phyloP scores from a whole-genome alignment of 768 basidiomycete genomes.

The Boletellus ananiceps region DNA sequence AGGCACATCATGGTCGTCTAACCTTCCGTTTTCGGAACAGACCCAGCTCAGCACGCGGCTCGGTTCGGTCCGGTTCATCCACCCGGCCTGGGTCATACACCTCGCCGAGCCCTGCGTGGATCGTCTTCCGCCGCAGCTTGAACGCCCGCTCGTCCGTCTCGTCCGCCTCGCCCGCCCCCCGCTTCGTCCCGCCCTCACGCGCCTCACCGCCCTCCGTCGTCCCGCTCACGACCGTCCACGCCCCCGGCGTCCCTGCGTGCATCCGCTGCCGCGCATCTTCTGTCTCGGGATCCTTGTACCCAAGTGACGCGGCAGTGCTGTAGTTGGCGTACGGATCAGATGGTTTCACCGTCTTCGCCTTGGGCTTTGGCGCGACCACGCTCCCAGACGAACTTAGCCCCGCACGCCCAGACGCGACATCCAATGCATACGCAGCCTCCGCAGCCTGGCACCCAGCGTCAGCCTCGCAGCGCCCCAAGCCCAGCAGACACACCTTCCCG shows the following conservation, averaged over 20 bases:
- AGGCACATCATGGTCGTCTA: neutral
- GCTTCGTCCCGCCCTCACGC: conserved; percentile 26
- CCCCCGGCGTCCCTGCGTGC: conserved; percentile 67
- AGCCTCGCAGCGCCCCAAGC: neutral
- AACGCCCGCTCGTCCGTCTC: conserved; percentile 53
- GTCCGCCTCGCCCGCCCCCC: conserved; percentile 38
- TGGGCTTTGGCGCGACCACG: conserved; percentile 28
- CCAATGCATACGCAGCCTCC: conserved; percentile 71
- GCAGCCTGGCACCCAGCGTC: conserved; percentile 52
- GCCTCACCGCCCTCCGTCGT: neutral
- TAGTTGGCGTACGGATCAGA: conserved; percentile 78
- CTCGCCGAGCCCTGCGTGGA: conserved; percentile 58
- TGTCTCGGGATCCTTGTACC: conserved; percentile 72
- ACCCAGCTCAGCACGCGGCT: conserved; percentile 7
- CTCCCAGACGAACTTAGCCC: conserved; percentile 13
- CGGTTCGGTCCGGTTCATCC: conserved; percentile 1
- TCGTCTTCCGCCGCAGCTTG: conserved; percentile 64
- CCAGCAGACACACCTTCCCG: conserved; percentile 53
- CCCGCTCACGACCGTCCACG: conserved; percentile 64
- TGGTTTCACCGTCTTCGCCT: conserved; percentile 46
- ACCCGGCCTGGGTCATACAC: conserved; percentile 68
- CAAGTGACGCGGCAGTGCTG: conserved; percentile 80
- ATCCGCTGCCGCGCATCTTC: conserved; percentile 60
- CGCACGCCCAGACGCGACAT: conserved; percentile 65
- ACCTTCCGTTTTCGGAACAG: conserved; percentile 21